phyloP scores from a whole-genome alignment of 805 yeast species.

The Yarrowia sp. region DNA sequence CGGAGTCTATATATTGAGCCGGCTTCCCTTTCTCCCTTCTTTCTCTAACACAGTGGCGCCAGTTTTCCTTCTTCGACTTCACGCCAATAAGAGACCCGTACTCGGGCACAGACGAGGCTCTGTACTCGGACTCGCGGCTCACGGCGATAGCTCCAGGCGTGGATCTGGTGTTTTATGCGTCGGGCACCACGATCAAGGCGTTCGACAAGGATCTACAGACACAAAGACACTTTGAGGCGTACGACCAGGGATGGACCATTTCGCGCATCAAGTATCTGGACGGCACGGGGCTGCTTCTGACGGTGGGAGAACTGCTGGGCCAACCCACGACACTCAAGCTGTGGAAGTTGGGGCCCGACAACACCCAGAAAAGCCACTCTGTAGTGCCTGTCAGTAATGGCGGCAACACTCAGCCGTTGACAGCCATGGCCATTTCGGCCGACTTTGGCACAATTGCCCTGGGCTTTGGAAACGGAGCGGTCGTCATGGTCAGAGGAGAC shows the following conservation, averaged over 20 bases:
- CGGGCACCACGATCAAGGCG: slow-evolving; percentile 52
- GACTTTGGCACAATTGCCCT: slow-evolving; percentile 64
- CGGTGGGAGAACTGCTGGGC: slow-evolving; percentile 70
- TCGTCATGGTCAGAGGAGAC: slow-evolving; percentile 82
- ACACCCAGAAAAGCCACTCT: slow-evolving; percentile 52
- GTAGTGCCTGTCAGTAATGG: slow-evolving; percentile 65
- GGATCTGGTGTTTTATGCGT: slow-evolving; percentile 57
- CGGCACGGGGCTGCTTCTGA: slow-evolving; percentile 53
- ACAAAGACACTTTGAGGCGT: slow-evolving; percentile 55
- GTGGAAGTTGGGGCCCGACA: slow-evolving; percentile 58
- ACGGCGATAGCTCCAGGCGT: slow-evolving; percentile 60
- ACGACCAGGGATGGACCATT: slow-evolving; percentile 61
- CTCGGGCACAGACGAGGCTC: slow-evolving; percentile 54
- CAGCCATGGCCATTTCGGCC: slow-evolving; percentile 54
- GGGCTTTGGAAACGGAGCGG: slow-evolving; percentile 82
- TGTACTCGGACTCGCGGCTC: slow-evolving; percentile 76
- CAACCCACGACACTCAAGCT: slow-evolving; percentile 63
- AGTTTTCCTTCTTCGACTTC: slow-evolving; percentile 79
- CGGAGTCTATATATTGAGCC: background rate
- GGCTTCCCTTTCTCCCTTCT: background rate
- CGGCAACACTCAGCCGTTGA: slow-evolving; percentile 71
- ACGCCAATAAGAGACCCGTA: slow-evolving; percentile 83
- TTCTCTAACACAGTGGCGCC: slow-evolving; percentile 54
- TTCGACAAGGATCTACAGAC: slow-evolving; percentile 50
- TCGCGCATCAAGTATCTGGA: slow-evolving; percentile 52